Evolutionary conservation across 441 rosid species (phyloP), one percentile per base, ranked within the genome.

Genomic region (Gossypium trilobum): DNA sequence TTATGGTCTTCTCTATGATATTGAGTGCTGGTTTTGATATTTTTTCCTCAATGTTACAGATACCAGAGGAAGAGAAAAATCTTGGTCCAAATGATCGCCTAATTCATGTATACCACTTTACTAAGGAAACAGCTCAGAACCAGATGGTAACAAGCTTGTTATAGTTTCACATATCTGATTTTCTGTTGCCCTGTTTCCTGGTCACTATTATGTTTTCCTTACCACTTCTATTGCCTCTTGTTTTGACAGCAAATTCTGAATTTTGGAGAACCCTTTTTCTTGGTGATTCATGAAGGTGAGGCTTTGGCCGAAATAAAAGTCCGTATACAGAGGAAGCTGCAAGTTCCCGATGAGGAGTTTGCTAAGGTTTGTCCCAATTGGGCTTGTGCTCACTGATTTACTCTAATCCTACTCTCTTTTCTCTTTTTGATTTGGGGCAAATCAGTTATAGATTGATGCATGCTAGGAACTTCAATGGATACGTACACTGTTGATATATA

Each of bases 21-120:
- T 27, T 42, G 6, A 4, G 10, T 27, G 44, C 46, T 50, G 59
- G 4, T 17, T 60, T 52, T 56, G 56, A 70, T 74, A 5, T 57
- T 22, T 64, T 57, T 65, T 71, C 63, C 61, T 8, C 20, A 14
- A 58, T 52, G 55, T 54, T 68, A 54, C 85, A 89, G 95, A 79
- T 89, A 51, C 92, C 89, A 0, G 95, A 89, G 74, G 95, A 88
- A 82, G 95, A 89, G 84, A 88, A 86, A 77, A 82, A 85, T 77
- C 86, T 88, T 51, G 89, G 91, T 76, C 87, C 87, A 73, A 85
- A 83, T 77, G 92, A 83, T 81, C 89, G 91, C 63, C 77, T 89
- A 69, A 84, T 89, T 73, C 89, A 84, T 71, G 91, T 86, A 46
- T 87, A 85, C 80, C 95, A 89, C 78, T 86, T 89, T 73, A 83